A percentile compares a stretch with the other conserved stretches of the same genome.
These are phyloP conservation scores for Cryptococcus maquisensis DNA, from an alignment of 1,284 basidiomycete genomes.

Conservation along the genomic window DNA sequence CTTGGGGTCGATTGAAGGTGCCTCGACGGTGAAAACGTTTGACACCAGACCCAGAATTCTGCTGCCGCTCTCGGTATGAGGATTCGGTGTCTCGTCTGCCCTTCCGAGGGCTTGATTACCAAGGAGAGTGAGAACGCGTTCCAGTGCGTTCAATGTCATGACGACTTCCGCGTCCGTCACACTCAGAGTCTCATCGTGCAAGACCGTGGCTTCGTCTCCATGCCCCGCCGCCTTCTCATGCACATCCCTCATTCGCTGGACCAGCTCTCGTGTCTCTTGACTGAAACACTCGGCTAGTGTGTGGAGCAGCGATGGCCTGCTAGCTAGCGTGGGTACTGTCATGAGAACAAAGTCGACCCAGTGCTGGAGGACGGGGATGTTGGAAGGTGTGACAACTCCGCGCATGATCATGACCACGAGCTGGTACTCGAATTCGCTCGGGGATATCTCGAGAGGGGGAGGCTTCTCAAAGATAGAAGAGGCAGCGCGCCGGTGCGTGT, in stretches of 20 bases:
- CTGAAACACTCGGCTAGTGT: slow-evolving; percentile 79
- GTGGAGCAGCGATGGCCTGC: slow-evolving; percentile 63
- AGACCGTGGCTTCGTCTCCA: slow-evolving; percentile 36
- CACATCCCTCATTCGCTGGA: slow-evolving; percentile 46
- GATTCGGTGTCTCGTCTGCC: slow-evolving; percentile 27
- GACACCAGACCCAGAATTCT: slow-evolving; percentile 50
- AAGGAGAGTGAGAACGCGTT: slow-evolving; percentile 68
- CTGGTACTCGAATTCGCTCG: slow-evolving; percentile 43
- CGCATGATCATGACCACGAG: slow-evolving; percentile 74
- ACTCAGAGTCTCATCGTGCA: slow-evolving; percentile 33
- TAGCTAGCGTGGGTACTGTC: slow-evolving; percentile 75
- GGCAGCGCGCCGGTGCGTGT: slow-evolving; percentile 11
- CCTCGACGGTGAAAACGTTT: slow-evolving; percentile 47
- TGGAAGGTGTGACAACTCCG: slow-evolving; percentile 65
- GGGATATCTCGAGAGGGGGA: not conserved
- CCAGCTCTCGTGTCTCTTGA: slow-evolving; percentile 60
- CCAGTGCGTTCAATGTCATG: slow-evolving; percentile 75
- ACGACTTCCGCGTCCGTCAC: slow-evolving; percentile 77
- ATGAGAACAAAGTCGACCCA: slow-evolving; percentile 96
- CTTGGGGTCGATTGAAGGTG: slow-evolving; percentile 23
- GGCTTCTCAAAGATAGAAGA: slow-evolving; percentile 13
- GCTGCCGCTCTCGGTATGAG: slow-evolving; percentile 53
- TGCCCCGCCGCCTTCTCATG: slow-evolving; percentile 22
- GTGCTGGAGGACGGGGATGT: slow-evolving; percentile 78
- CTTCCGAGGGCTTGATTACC: slow-evolving; percentile 12